These are phyloP conservation scores for Arthrobotrys iridis DNA, from an alignment of 2,329 filamentous ascomycete species.

Conservation along the genomic window DNA sequence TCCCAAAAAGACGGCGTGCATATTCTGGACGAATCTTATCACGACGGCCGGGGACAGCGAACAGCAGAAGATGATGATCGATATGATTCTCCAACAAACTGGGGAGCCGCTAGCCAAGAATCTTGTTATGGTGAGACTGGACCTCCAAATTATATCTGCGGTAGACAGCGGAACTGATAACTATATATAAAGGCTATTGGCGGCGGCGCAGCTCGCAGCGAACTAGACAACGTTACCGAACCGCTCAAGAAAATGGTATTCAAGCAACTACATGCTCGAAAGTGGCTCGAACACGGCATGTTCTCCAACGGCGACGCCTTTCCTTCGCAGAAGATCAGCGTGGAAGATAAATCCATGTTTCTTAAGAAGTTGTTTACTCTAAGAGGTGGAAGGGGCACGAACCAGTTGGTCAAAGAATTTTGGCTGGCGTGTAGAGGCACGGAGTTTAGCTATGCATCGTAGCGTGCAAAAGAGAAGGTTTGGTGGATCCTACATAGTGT, in stretches of 20 bases:
- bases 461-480: neutral
- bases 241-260: conserved; percentile 75
- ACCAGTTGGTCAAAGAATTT: conserved; percentile 75
- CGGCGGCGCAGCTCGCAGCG: conserved; percentile 75
- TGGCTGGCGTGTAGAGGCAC: conserved; percentile 73
- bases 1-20: conserved; percentile 76
- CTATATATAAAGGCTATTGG: conserved; percentile 68
- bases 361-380: conserved; percentile 74
- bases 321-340: conserved; percentile 69
- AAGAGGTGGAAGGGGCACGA: conserved; percentile 72
- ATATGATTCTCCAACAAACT: conserved; percentile 58
- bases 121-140: conserved; percentile 55
- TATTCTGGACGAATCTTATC: conserved; percentile 74
- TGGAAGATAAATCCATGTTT: conserved; percentile 71
- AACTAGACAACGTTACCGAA: conserved; percentile 76
- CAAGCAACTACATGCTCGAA: conserved; percentile 67
- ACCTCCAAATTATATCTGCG: neutral
- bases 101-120: conserved; percentile 58
- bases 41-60: conserved; percentile 65
- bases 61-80: conserved; percentile 62
- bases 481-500: neutral
- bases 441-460: conserved; percentile 59
- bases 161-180: neutral
- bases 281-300: conserved; percentile 73
- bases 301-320: conserved; percentile 65